phyloP scores from a whole-genome alignment of 1,139 yeast genomes.

The Candida dubliniensis region DNA sequence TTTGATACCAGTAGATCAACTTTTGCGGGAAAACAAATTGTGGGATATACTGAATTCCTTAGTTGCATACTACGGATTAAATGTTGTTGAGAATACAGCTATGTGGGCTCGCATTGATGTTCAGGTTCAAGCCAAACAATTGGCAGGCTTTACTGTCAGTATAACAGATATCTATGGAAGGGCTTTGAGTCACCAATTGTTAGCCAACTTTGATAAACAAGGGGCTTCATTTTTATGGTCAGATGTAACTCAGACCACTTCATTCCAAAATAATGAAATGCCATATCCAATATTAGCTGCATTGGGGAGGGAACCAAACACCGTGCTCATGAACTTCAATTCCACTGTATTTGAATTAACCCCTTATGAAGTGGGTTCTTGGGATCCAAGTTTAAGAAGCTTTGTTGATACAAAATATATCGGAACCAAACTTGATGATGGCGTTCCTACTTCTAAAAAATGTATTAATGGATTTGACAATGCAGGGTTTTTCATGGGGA shows the following conservation, averaged over 20 bases:
- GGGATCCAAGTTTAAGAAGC: slow-evolving; percentile 39
- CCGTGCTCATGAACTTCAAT: slow-evolving; percentile 32
- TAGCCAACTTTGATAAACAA: slow-evolving; percentile 24
- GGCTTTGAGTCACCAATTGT: slow-evolving; percentile 39
- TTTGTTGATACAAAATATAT: slow-evolving; percentile 40
- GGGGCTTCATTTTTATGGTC: slow-evolving; percentile 33
- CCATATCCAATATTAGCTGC: slow-evolving; percentile 45
- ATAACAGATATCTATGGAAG: slow-evolving; percentile 41
- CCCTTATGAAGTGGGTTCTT: slow-evolving; percentile 46
- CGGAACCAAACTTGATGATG: slow-evolving; percentile 36
- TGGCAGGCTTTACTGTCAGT: slow-evolving; percentile 33
- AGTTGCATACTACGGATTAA: slow-evolving; percentile 10
- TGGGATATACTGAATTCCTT: slow-evolving; percentile 33
- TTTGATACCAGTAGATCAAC: slow-evolving; percentile 36
- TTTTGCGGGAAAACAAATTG: slow-evolving; percentile 28
- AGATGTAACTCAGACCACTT: slow-evolving; percentile 27
- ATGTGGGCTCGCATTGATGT: slow-evolving; percentile 24
- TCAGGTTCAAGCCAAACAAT: slow-evolving; percentile 28
- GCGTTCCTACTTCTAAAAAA: slow-evolving; percentile 22
- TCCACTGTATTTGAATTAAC: slow-evolving; percentile 43
- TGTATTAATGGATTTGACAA: slow-evolving; percentile 76
- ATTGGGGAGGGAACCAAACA: slow-evolving; percentile 41
- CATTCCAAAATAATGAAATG: slow-evolving; percentile 33
- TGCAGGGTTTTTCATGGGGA: slow-evolving; percentile 74
- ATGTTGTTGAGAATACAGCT: slow-evolving; percentile 1